Evolutionary conservation across 1,284 basidiomycete species (phyloP).

Genomic region (Ganoderma boninense): DNA sequence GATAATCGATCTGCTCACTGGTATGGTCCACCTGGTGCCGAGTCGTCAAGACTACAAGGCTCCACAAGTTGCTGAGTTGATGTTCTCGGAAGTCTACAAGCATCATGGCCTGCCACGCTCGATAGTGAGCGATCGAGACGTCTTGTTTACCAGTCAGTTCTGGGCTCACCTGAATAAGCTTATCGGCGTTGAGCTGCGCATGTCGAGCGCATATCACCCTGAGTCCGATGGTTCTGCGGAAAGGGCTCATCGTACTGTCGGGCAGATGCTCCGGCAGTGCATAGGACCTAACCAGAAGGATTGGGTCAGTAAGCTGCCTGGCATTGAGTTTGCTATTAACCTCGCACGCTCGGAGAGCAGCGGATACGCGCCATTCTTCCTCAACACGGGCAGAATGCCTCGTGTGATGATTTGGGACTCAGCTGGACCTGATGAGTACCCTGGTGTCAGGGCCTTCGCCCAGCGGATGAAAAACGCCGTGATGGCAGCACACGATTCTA

Average conservation of each 20-base stretch:
- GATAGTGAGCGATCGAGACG: constrained; percentile 53
- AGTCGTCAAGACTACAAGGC: constrained; percentile 40
- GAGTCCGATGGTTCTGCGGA: too few relatives aligned
- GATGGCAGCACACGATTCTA: too few relatives aligned
- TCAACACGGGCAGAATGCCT: too few relatives aligned
- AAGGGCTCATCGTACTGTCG: too few relatives aligned
- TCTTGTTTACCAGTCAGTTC: constrained; percentile 50
- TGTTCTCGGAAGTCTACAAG: constrained; percentile 47
- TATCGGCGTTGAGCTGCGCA: constrained; percentile 42
- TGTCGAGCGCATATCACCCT: constrained; percentile 55
- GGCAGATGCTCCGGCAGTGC: too few relatives aligned
- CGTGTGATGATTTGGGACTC: too few relatives aligned
- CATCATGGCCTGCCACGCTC: constrained; percentile 48
- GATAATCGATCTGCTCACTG: constrained; percentile 44
- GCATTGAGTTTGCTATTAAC: constrained; percentile 37
- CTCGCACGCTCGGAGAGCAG: constrained; percentile 37
- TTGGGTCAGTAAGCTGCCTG: too few relatives aligned
- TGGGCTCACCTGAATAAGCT: constrained; percentile 48
- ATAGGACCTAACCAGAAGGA: too few relatives aligned
- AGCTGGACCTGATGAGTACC: too few relatives aligned
- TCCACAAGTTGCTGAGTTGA: constrained; percentile 46
- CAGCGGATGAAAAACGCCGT: too few relatives aligned
- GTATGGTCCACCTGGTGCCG: constrained; percentile 43
- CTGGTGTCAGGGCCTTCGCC: too few relatives aligned
- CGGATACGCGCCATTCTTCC: too few relatives aligned